These are phyloP conservation scores for Stephania japonica DNA, from an alignment of 164 flowering plant species.

Conservation along the genomic window DNA sequence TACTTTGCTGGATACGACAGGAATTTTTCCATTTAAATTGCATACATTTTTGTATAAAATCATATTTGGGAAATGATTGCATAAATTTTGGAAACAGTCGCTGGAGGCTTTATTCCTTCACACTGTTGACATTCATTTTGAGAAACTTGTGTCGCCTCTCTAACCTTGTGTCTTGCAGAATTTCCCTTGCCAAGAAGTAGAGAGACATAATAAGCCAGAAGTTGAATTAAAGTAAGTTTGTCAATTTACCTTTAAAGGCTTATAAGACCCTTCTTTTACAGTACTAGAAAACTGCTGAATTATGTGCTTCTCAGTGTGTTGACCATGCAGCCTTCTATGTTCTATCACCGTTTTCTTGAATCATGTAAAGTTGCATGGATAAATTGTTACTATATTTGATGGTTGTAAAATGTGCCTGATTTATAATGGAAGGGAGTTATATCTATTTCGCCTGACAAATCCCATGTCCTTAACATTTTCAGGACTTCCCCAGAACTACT, in stretches of 20 bases:
- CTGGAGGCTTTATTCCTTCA: too few relatives aligned
- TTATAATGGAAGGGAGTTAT: background rate
- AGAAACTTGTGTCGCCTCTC: background rate
- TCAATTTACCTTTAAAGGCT: background rate
- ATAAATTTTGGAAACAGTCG: background rate
- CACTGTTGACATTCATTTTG: slow-evolving; percentile 1
- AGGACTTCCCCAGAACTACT: slow-evolving; percentile 97
- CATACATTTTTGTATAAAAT: background rate
- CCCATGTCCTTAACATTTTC: slow-evolving; percentile 26
- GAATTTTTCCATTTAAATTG: background rate
- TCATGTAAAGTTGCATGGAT: background rate
- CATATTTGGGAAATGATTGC: background rate
- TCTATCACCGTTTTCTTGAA: background rate
- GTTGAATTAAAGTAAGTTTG: slow-evolving; percentile 85
- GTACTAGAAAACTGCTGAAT: background rate
- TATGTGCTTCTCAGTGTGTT: background rate
- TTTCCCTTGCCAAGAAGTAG: slow-evolving; percentile 99
- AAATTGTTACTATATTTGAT: background rate
- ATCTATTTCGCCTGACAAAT: slow-evolving; percentile 4
- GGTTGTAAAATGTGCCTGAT: background rate
- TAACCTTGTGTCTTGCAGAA: slow-evolving; percentile 45
- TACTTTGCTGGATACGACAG: background rate
- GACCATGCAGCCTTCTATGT: background rate
- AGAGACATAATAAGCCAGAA: slow-evolving; percentile 98
- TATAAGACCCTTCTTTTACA: background rate